Evolutionary conservation across 495 filamentous ascomycete genomes (phyloP), one percentile per base, ranked within the genome.

Genomic region (Penicillium lividum): DNA sequence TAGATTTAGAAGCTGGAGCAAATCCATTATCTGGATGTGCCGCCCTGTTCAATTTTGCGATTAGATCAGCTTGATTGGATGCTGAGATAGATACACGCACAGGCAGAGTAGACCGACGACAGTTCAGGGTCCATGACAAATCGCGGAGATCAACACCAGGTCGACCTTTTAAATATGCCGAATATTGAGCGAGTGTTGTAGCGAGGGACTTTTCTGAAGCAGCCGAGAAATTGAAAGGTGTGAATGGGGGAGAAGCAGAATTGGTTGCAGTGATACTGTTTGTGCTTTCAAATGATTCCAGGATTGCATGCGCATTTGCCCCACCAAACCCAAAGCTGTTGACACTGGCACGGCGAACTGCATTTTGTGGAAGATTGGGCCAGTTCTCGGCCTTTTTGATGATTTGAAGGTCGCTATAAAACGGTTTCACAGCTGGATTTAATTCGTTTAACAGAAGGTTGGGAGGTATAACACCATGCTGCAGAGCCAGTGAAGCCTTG

Each of bases 321-420:
- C 86, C 86, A 25, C 86, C 86, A 65, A 85, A 89, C 0, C 86
- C 86, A 56, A 86, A 88, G 5, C 58, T 61, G 42, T 73, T 73
- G 4, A 74, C 64, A 56, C 68, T 68, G 2, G 63, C 70, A 2
- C 72, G 68, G 1, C 78, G 82, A 0, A 57, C 52, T 15, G 34
- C 22, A 0, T 46, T 40, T 0, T 30, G 29, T 5, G 48, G n/a
- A 0, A 60, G 30, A 0, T 25, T 11, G 0, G 66, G 66, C 68
- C 69, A 69, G 28, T 59, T 25, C 9, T 50, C 45, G 0, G 58
- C 51, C 3, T 43, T 42, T 3, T 49, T 57, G 31, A 53, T 34
- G 42, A 77, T 66, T n/a, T 61, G 33, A 0, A 83, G 78, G 38
- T 82, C 51, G 13, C 58, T 44, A 16, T 62, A 67, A 27, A 65